Evolutionary conservation across 2,329 filamentous ascomycete genomes (phyloP).

Genomic region (Sarocladiaceae sp.): DNA sequence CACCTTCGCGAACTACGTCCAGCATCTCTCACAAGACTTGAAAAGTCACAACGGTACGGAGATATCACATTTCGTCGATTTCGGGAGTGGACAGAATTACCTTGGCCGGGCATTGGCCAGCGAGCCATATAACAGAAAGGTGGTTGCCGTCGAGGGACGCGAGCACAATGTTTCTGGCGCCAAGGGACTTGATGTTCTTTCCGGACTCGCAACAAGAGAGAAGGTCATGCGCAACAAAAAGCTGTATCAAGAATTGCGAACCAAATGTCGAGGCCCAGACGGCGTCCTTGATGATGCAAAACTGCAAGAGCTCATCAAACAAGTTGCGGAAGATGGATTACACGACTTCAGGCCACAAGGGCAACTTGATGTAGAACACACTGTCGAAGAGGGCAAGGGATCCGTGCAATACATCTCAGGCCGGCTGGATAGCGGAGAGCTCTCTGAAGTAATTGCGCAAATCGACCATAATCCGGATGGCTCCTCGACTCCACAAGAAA

Average conservation of each 20-base stretch:
- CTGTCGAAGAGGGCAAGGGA: slow-evolving; percentile 58
- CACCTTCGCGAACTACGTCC: slow-evolving; percentile 83
- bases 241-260: slow-evolving; percentile 42
- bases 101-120: slow-evolving; percentile 83
- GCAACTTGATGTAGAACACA: slow-evolving; percentile 47
- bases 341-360: slow-evolving; percentile 41
- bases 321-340: slow-evolving; percentile 24
- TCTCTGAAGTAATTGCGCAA: slow-evolving; percentile 62
- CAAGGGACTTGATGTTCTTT: slow-evolving; percentile 76
- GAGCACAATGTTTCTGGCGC: slow-evolving; percentile 84
- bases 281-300: slow-evolving; percentile 35
- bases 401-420: slow-evolving; percentile 76
- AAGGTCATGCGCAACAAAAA: slow-evolving; percentile 81
- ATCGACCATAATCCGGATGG: slow-evolving; percentile 35
- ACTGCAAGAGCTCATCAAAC: slow-evolving; percentile 26
- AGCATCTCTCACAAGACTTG: slow-evolving; percentile 55
- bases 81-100: slow-evolving; percentile 96
- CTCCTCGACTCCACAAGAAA: slow-evolving; percentile 10
- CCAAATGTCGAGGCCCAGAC: slow-evolving; percentile 39
- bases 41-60: slow-evolving; percentile 48
- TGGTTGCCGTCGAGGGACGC: slow-evolving; percentile 86
- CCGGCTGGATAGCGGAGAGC: slow-evolving; percentile 67
- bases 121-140: slow-evolving; percentile 77
- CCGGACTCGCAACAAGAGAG: slow-evolving; percentile 69
- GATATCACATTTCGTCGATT: slow-evolving; percentile 88